Evolutionary conservation across 768 basidiomycete genomes (phyloP).

Genomic region (Hebeloma cylindrosporum): DNA sequence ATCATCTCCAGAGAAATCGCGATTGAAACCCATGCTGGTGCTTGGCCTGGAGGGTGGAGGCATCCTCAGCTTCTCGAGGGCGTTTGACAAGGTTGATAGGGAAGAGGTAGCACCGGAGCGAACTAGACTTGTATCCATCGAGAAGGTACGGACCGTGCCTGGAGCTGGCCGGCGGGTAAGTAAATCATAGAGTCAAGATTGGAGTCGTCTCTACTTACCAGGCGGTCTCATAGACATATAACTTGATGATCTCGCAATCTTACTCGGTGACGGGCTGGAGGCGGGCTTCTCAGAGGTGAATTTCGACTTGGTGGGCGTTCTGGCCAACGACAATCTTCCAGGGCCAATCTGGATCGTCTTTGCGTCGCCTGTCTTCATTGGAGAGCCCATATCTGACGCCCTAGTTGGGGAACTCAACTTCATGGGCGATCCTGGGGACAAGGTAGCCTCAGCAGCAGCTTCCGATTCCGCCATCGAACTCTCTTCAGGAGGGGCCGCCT

Average conservation of each 20-base stretch:
- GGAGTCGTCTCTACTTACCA: too few relatives aligned
- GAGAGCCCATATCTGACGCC: slow-evolving; percentile 2
- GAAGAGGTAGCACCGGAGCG: slow-evolving; percentile 39
- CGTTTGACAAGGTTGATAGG: slow-evolving; percentile 63
- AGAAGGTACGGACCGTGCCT: slow-evolving; percentile 25
- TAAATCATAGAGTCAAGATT: too few relatives aligned
- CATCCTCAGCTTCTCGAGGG: slow-evolving; percentile 68
- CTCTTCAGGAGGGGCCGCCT: slow-evolving; percentile 4
- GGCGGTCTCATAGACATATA: slow-evolving; percentile 28
- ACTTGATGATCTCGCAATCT: slow-evolving; percentile 33
- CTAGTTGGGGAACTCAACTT: slow-evolving; percentile 29
- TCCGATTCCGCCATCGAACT: slow-evolving; percentile 1
- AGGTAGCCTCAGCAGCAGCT: neutral
- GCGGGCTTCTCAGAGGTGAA: slow-evolving; percentile 19
- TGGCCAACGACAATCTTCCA: neutral
- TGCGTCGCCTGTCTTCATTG: neutral
- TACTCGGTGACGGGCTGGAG: slow-evolving; percentile 31
- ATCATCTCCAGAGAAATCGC: slow-evolving; percentile 30
- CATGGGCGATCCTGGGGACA: slow-evolving; percentile 35
- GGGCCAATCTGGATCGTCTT: slow-evolving; percentile 19
- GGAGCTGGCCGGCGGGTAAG: too few relatives aligned
- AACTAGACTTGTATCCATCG: slow-evolving; percentile 19
- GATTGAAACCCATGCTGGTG: slow-evolving; percentile 69
- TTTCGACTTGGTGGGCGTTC: slow-evolving; percentile 2
- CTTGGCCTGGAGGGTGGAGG: slow-evolving; percentile 67